phyloP scores from a whole-genome alignment of 495 filamentous ascomycete species.

The Podospora bellae-mahoneyi region DNA sequence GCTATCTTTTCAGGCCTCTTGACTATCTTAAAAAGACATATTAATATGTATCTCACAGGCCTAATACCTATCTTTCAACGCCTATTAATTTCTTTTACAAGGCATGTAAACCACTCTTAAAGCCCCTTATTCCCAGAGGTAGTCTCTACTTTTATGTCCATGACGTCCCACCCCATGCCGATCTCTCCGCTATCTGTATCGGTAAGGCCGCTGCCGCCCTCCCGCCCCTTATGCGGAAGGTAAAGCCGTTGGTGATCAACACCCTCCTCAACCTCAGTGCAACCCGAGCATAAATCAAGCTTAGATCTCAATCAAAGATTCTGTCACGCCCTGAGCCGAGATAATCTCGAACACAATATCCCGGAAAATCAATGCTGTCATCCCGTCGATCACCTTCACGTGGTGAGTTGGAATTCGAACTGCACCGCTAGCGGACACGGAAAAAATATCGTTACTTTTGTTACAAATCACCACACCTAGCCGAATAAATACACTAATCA shows the following conservation, averaged over 20 bases:
- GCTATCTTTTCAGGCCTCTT: too few relatives aligned
- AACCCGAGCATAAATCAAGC: not conserved
- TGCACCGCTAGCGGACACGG: not conserved
- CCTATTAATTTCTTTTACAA: too few relatives aligned
- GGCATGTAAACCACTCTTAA: too few relatives aligned
- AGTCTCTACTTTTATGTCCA: too few relatives aligned
- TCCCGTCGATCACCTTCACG: not conserved
- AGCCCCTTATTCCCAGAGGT: too few relatives aligned
- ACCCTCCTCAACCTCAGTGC: not conserved
- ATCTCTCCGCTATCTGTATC: not conserved
- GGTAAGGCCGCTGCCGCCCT: not conserved
- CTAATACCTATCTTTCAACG: too few relatives aligned
- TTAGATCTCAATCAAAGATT: not conserved
- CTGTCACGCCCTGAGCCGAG: not conserved
- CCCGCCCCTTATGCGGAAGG: not conserved
- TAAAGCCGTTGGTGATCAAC: not conserved
- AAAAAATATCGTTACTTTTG: not conserved
- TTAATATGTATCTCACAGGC: too few relatives aligned
- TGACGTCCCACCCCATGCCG: not conserved
- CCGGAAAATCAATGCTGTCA: not conserved
- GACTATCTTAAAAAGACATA: too few relatives aligned
- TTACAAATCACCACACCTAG: not conserved
- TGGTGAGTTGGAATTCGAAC: not conserved
- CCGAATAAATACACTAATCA: not conserved
- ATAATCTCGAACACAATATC: not conserved